Evolutionary conservation across 2,329 filamentous ascomycete species (phyloP).

Genomic region (Diaporthe aspalathi): DNA sequence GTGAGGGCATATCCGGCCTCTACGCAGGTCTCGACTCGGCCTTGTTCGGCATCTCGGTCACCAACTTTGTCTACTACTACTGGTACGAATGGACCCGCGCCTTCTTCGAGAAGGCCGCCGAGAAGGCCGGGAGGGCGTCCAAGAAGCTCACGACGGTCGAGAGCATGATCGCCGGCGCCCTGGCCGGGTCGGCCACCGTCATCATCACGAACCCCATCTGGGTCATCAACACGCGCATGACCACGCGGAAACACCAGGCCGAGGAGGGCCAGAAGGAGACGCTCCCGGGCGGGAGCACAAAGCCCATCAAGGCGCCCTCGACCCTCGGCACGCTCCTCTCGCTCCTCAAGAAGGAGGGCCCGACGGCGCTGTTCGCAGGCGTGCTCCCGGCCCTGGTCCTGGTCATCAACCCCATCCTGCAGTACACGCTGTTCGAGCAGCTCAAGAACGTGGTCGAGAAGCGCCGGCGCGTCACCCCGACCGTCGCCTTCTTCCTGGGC

Average conservation of each 20-base stretch:
- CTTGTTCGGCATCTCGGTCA: constrained; percentile 96
- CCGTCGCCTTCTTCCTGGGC: constrained; percentile 89
- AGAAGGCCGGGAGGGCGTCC: constrained; percentile 76
- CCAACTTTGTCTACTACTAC: constrained; percentile 99
- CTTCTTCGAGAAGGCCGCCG: constrained; percentile 84
- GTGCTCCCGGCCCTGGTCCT: constrained; percentile 92
- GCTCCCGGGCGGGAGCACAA: constrained; percentile 48
- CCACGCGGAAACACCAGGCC: constrained; percentile 76
- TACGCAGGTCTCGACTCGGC: constrained; percentile 95
- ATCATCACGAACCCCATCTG: constrained; percentile 98
- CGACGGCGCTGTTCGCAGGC: constrained; percentile 86
- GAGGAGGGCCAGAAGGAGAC: constrained; percentile 44
- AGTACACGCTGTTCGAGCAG: constrained; percentile 99
- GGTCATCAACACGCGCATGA: constrained; percentile 99
- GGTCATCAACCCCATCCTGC: constrained; percentile 97
- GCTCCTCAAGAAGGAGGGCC: constrained; percentile 86
- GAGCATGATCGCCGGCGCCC: constrained; percentile 92
- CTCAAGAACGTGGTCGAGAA: constrained; percentile 90
- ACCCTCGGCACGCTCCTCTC: constrained; percentile 85
- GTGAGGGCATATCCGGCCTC: constrained; percentile 88
- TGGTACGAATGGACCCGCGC: constrained; percentile 98
- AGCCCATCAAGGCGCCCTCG: constrained; percentile 60
- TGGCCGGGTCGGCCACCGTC: constrained; percentile 94
- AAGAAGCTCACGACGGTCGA: constrained; percentile 91
- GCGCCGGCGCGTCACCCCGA: constrained; percentile 75